Percentiles rank a stretch among this genome's conserved stretches.
These are phyloP conservation scores for Naegleria lovaniensis DNA, from an alignment of 208 protist genomes.

Conservation along the genomic window DNA sequence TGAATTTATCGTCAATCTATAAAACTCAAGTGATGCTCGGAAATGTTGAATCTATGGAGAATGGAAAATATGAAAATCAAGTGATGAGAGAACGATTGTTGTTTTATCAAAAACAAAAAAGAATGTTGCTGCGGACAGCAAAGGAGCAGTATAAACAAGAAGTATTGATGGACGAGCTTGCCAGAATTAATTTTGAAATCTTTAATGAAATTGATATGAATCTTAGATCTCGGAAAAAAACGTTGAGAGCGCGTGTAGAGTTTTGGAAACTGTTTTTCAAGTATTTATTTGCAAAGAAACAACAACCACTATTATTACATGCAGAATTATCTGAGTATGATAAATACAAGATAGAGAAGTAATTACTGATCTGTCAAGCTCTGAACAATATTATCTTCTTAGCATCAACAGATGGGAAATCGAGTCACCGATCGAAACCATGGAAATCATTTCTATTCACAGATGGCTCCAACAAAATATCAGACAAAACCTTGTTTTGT, in stretches of 20 bases:
- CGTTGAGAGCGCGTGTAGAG: neutral
- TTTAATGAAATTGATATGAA: neutral
- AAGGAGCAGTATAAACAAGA: neutral
- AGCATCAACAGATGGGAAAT: no score
- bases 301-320: neutral
- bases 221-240: neutral
- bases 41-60: neutral
- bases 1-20: neutral
- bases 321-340: neutral
- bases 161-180: neutral
- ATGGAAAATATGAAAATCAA: neutral
- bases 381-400: no score
- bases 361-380: no score
- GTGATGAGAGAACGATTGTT: slow-evolving; percentile 4
- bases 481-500: no score
- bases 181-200: neutral
- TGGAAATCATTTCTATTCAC: no score
- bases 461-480: no score
- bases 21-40: neutral
- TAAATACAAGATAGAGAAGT: neutral
- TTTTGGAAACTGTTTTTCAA: neutral
- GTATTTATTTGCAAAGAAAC: neutral
- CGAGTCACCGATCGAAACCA: no score
- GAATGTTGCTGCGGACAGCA: neutral
- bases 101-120: slow-evolving; percentile 4